Conservation (phyloP, 202 grass and related monocot species). For the Brachypodium distachyon region DNA sequence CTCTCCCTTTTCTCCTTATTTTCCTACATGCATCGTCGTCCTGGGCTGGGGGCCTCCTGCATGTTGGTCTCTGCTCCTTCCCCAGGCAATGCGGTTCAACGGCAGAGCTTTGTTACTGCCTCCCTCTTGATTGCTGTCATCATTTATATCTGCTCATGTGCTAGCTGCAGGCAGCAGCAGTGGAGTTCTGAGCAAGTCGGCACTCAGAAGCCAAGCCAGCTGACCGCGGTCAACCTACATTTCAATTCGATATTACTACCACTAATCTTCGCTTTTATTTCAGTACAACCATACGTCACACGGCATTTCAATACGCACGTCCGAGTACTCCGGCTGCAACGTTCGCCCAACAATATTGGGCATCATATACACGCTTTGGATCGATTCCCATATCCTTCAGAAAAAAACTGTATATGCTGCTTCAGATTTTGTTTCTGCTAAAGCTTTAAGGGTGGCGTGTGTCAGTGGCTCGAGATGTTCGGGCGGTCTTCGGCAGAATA, state of each 20-base stretch:
- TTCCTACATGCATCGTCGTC: not conserved
- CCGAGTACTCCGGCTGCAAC: too few species aligned
- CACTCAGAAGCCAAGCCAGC: slow-evolving; percentile 11
- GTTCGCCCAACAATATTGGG: too few species aligned
- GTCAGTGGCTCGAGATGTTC: not conserved
- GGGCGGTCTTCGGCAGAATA: slow-evolving; percentile 11
- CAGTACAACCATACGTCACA: too few species aligned
- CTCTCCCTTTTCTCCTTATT: not conserved
- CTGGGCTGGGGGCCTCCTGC: not conserved
- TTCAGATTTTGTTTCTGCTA: not conserved
- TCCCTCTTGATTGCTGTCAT: slow-evolving; percentile 32
- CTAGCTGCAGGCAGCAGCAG: not conserved
- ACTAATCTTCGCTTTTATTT: not conserved
- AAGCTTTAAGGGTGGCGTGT: not conserved
- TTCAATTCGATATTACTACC: not conserved
- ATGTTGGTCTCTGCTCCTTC: slow-evolving; percentile 34
- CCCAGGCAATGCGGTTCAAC: slow-evolving; percentile 24
- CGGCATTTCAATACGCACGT: not conserved
- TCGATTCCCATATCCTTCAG: too few species aligned
- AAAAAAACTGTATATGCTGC: not conserved
- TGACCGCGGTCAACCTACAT: not conserved
- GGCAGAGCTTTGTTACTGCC: too few species aligned
- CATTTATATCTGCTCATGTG: slow-evolving; percentile 5
- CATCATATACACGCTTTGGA: not conserved
- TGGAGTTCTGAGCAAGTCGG: not conserved